Evolutionary conservation across 805 yeast genomes (phyloP), one percentile per base, ranked within the genome.

Genomic region (Lipomyces orientalis): DNA sequence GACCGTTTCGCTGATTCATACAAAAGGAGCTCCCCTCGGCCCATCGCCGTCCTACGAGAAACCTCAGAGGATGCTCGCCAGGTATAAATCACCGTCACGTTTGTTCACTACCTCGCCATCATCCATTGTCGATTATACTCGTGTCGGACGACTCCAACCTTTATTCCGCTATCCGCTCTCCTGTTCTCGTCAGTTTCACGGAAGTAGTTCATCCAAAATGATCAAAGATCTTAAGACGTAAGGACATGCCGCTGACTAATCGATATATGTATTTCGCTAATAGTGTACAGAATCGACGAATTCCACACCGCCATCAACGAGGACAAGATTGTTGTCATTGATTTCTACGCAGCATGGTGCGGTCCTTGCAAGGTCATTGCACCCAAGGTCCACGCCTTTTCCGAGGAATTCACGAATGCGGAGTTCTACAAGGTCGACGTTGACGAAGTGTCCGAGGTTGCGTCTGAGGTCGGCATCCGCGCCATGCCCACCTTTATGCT

Each of bases 331-430:
- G 93, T 92, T 74, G 93, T 95, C 74, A 91, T 95, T 74, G 98
- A 95, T 84, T 95, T 94, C 84, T 93, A 87, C 78, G 98, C 98
- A 75, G 88, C 93, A 70, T 95, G 98, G 98, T 94, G 99, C 82
- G 98, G 98, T 75, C 98, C 99, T 70, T 94, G 99, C 85, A 95
- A 94, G 86, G 91, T 91, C 88, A 90, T 95, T 81, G 93, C 97
- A 64, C 99, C 99, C 75, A 83, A 91, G 82, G 82, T 94, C 75
- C 97, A 93, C 78, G 89, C 90, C 80, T 89, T 93, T 77, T 83
- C 93, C 55, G 79, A 80, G 58, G 86, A 88, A 79, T 78, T 78
- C 74, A 75, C 80, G 71, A 78, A 78, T 59, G 80, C 82, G 64
- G 86, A 84, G 74, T 94, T 95, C 86, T 84, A 86, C 86, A 93